Conservation (phyloP, 192 early-diverging fungal genomes). For the Mortierella claussenii region DNA sequence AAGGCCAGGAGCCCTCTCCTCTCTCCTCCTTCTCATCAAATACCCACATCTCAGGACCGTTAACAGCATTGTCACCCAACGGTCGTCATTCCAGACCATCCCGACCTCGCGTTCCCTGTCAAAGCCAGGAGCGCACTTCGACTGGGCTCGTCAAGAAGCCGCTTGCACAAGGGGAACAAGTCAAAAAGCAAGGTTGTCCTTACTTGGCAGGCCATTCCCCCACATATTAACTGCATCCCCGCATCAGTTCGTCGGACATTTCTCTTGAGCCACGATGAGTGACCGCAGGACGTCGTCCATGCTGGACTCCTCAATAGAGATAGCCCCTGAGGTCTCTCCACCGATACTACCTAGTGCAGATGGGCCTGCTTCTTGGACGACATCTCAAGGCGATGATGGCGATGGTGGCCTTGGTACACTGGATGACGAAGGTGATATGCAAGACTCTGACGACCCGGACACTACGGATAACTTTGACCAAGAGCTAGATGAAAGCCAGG, state of each 20-base stretch:
- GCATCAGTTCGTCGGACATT: too few species aligned
- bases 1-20: too few species aligned
- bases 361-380: constrained; percentile 40
- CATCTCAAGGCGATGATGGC: constrained; percentile 42
- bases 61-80: too few species aligned
- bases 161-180: too few species aligned
- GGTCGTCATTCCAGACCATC: too few species aligned
- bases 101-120: too few species aligned
- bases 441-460: constrained; percentile 51
- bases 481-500: constrained; percentile 31
- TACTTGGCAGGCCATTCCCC: too few species aligned
- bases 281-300: constrained; percentile 18
- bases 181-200: too few species aligned
- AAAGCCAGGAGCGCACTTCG: too few species aligned
- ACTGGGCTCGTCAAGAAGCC: constrained; percentile 1
- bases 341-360: constrained; percentile 18
- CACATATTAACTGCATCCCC: background rate
- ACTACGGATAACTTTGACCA: constrained; percentile 51
- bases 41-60: too few species aligned
- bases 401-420: constrained; percentile 7
- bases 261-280: constrained; percentile 31
- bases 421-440: constrained; percentile 43
- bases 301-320: constrained; percentile 26
- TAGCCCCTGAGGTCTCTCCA: constrained; percentile 15
- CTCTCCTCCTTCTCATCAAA: too few species aligned